These are phyloP conservation scores for Cutaneotrichosporon sp. DNA, from an alignment of 1,284 basidiomycete species.

Conservation along the genomic window DNA sequence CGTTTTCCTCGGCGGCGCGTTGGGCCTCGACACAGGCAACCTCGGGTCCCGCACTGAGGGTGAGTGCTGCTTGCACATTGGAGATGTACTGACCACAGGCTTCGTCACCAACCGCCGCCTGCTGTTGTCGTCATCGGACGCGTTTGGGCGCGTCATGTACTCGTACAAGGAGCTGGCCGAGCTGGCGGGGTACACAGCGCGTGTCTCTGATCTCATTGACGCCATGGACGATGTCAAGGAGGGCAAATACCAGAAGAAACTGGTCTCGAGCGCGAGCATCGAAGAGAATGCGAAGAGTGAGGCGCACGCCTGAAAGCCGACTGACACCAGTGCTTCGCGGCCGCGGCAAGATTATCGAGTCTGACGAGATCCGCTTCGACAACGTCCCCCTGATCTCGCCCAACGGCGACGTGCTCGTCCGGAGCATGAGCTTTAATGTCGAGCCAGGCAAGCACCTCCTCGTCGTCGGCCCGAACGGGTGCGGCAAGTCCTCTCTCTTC, in stretches of 20 bases:
- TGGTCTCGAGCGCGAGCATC: conserved; percentile 69
- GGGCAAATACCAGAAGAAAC: conserved; percentile 83
- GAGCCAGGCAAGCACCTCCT: conserved; percentile 87
- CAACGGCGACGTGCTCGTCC: conserved; percentile 87
- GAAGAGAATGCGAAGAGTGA: conserved; percentile 73
- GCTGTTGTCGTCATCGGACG: conserved; percentile 61
- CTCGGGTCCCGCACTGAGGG: conserved; percentile 82
- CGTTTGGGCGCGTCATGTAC: conserved; percentile 72
- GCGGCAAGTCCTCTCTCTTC: conserved; percentile 84
- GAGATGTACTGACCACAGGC: conserved; percentile 50
- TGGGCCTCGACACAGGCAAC: conserved; percentile 59
- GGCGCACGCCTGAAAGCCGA: conserved; percentile 28
- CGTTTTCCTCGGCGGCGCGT: conserved; percentile 83
- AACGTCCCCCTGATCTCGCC: conserved; percentile 93
- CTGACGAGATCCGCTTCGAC: conserved; percentile 80
- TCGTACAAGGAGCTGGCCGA: conserved; percentile 93
- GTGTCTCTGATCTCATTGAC: conserved; percentile 82
- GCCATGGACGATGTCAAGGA: conserved; percentile 83
- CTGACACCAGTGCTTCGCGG: conserved; percentile 63
- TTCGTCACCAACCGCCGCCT: conserved; percentile 93
- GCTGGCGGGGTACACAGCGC: conserved; percentile 89
- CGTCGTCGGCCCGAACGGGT: conserved; percentile 87
- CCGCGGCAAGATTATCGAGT: conserved; percentile 72
- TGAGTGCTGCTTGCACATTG: conserved; percentile 31
- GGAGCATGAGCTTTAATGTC: conserved; percentile 78